Evolutionary conservation across 192 early-diverging fungal genomes (phyloP).

Genomic region (Coemansia sp.): DNA sequence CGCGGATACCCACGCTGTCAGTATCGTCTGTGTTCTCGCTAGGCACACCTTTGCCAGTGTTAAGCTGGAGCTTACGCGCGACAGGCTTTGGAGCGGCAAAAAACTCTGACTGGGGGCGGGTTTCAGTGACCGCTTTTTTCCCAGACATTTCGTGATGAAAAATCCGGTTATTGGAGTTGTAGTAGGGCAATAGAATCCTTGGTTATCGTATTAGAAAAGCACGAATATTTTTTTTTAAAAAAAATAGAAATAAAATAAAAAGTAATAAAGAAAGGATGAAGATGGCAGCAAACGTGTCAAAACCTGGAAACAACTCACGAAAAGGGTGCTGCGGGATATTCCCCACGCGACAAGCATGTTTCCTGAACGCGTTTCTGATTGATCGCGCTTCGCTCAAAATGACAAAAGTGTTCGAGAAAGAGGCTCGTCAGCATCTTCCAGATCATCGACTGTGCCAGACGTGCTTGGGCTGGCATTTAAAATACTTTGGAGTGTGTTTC

Average conservation of each 20-base stretch:
- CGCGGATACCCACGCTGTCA: too few relatives aligned
- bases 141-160: constrained; percentile 33
- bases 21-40: not conserved
- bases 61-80: constrained; percentile 3
- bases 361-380: not conserved
- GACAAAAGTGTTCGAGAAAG: constrained; percentile 12
- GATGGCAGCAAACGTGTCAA: too few relatives aligned
- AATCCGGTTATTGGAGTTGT: not conserved
- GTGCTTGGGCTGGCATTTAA: constrained; percentile 13
- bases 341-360: not conserved
- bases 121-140: constrained; percentile 32
- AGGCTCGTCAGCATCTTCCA: constrained; percentile 31
- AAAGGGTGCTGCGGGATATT: too few relatives aligned
- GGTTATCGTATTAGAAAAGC: too few relatives aligned
- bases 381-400: too few relatives aligned
- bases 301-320: too few relatives aligned
- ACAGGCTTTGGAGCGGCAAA: constrained; percentile 27
- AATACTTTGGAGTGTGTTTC: constrained; percentile 41
- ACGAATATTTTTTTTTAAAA: too few relatives aligned
- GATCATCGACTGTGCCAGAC: not conserved
- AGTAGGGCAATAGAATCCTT: not conserved
- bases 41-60: not conserved
- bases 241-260: too few relatives aligned
- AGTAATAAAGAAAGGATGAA: too few relatives aligned
- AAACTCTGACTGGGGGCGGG: constrained; percentile 51